These are phyloP conservation scores for Trichophyton verrucosum DNA, from an alignment of 2,329 filamentous ascomycete species.

Conservation along the genomic window DNA sequence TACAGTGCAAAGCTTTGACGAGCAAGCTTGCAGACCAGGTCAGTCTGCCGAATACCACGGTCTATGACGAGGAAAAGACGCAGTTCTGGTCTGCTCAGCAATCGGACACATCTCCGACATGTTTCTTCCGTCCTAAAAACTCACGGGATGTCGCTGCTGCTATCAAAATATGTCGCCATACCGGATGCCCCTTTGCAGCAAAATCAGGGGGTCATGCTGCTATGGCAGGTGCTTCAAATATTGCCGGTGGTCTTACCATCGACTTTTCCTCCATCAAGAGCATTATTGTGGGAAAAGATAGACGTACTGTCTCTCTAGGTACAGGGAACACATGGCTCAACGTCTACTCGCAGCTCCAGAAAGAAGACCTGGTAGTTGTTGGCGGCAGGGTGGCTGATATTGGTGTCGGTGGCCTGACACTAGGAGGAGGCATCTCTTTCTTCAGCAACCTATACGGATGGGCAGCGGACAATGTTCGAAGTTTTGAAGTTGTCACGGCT, in stretches of 20 bases:
- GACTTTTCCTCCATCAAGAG: conserved; percentile 22
- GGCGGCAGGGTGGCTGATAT: conserved; percentile 23
- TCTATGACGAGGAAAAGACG: not conserved
- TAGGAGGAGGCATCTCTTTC: conserved; percentile 25
- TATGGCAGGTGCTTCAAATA: conserved; percentile 36
- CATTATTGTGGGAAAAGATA: conserved; percentile 9
- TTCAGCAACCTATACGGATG: conserved; percentile 23
- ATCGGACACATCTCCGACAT: conserved; percentile 22
- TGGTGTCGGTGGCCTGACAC: conserved; percentile 20
- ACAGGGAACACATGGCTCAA: conserved; percentile 26
- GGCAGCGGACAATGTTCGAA: conserved; percentile 25
- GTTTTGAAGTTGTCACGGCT: conserved; percentile 31
- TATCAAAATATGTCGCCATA: conserved; percentile 21
- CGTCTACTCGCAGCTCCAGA: conserved; percentile 24
- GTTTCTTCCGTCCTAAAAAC: conserved; percentile 23
- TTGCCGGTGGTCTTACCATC: conserved; percentile 29
- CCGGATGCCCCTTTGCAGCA: conserved; percentile 40
- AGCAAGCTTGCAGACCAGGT: not conserved
- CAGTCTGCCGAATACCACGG: not conserved
- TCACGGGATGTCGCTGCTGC: conserved; percentile 21
- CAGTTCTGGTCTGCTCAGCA: conserved; percentile 27
- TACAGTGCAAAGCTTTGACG: not conserved
- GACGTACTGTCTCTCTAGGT: conserved; percentile 15
- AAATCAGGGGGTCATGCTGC: conserved; percentile 40
- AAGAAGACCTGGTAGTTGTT: conserved; percentile 21